Conservation (phyloP, 805 yeast genomes). For the Jamesozyma lodderae region DNA sequence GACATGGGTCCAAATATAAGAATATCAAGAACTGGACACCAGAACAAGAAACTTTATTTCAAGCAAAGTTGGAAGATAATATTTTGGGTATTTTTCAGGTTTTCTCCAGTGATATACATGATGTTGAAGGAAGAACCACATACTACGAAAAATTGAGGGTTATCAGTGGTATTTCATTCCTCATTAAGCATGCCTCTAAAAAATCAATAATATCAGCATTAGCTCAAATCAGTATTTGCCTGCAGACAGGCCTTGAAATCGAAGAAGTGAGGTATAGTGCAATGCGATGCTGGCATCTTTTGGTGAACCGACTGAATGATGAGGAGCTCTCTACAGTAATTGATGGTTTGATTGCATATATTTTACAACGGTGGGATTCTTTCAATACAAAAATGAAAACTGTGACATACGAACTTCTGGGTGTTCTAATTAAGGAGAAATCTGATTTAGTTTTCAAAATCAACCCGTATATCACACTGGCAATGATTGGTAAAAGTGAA, state of each 20-base stretch:
- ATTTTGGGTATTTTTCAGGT: constrained; percentile 69
- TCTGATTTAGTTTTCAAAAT: constrained; percentile 13
- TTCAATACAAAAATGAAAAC: constrained; percentile 43
- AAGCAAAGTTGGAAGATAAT: constrained; percentile 42
- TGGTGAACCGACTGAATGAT: constrained; percentile 49
- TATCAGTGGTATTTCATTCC: constrained; percentile 61
- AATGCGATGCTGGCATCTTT: constrained; percentile 56
- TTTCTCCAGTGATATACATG: constrained; percentile 73
- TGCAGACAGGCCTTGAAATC: constrained; percentile 68
- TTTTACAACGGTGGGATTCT: constrained; percentile 55
- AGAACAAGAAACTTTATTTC: constrained; percentile 28
- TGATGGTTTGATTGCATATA: constrained; percentile 64
- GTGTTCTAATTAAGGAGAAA: constrained; percentile 19
- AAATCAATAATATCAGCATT: constrained; percentile 54
- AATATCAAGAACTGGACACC: constrained; percentile 20
- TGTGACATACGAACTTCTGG: constrained; percentile 46
- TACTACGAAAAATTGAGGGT: constrained; percentile 63
- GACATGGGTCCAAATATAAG: constrained; percentile 22
- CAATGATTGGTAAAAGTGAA: constrained; percentile 53
- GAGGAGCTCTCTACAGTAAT: constrained; percentile 55
- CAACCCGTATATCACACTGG: constrained; percentile 46
- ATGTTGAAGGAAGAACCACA: constrained; percentile 61
- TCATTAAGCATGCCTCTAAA: constrained; percentile 44
- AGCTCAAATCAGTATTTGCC: constrained; percentile 79
- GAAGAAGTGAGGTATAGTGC: constrained; percentile 52